A percentile compares a stretch with the other conserved stretches of the same genome.
These are phyloP conservation scores for Tolypocladium tundrense DNA, from an alignment of 2,329 filamentous ascomycete genomes.

Conservation along the genomic window DNA sequence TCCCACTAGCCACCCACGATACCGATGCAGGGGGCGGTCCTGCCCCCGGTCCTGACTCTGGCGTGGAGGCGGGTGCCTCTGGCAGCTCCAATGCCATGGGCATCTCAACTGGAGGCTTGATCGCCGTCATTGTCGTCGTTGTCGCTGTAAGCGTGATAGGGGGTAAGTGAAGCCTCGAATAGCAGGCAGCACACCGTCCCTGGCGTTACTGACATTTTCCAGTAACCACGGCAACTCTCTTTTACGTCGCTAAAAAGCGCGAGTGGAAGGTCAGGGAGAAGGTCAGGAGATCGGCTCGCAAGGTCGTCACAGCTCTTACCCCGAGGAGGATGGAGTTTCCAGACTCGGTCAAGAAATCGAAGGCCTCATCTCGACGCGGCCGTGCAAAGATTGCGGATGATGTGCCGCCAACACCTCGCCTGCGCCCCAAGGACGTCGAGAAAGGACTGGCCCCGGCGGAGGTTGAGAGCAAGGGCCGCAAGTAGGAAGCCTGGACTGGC, in stretches of 20 bases:
- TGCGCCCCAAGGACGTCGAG: conserved; percentile 46
- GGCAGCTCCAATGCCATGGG: conserved; percentile 46
- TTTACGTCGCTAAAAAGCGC: conserved; percentile 72
- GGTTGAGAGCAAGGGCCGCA: conserved; percentile 21
- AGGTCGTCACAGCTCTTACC: conserved; percentile 51
- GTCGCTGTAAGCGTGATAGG: conserved; percentile 56
- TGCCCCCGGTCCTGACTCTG: conserved; percentile 26
- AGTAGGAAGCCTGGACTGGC: conserved; percentile 6
- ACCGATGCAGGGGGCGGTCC: conserved; percentile 21
- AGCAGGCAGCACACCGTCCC: neutral
- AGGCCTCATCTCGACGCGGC: conserved; percentile 16
- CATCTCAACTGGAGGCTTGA: conserved; percentile 58
- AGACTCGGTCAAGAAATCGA: conserved; percentile 40
- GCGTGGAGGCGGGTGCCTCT: conserved; percentile 53
- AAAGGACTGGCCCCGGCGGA: conserved; percentile 38
- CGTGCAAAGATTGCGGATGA: conserved; percentile 40
- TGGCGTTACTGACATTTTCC: conserved; percentile 6
- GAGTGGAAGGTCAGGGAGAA: conserved; percentile 72
- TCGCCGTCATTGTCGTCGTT: conserved; percentile 67
- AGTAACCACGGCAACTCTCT: conserved; percentile 59
- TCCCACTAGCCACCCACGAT: conserved; percentile 33
- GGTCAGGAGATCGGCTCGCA: conserved; percentile 56
- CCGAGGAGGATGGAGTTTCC: conserved; percentile 52
- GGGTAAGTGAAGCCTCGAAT: conserved; percentile 38
- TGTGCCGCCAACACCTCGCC: conserved; percentile 47